Base-by-base conservation (phyloP, 2,329 filamentous ascomycete genomes). In the Cordyceps cateniannulata region DNA sequence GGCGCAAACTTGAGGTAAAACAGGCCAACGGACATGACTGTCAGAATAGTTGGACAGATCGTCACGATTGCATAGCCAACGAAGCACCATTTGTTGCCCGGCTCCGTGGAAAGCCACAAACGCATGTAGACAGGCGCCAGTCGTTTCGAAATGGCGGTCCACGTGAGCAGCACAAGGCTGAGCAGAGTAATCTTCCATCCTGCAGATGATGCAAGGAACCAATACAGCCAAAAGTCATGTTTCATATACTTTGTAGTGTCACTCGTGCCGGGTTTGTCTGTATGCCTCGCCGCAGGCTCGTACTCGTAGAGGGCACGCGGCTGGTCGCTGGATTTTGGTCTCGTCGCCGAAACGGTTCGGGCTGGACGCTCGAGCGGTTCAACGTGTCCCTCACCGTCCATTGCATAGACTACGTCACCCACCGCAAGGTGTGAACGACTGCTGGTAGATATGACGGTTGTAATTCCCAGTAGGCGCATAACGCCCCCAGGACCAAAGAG, bases 21-120 rank as follows among this genome's bases (percentile, higher is more conserved):
- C n/a, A n/a, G n/a, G n/a, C n/a, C n/a, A 2, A 66, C 73, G 1
- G 77, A 74, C 1, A 54, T 42, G 18, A 20, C 12, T 14, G 51
- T 47, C n/a, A 60, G 50, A 27, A 55, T 42, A 12, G 24, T 27
- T 7, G 32, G 50, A 10, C 18, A 44, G 16, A 32, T 20, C 7
- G 58, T 42, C 16, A 60, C 8, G 3, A 48, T 29, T 2, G 50
- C 40, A 32, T 60, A 54, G 10, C 40, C 58, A 4, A 54, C n/a
- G 25, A 60, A 54, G 6, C 27, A 63, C n/a, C 60, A 59, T 7
- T 48, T 40, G 14, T 59, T 54, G 2, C 54, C 22, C 1, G 53
- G 38, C 10, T 42, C 35, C 6, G 52, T 58, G 42, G 66, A 60
- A 20, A 64, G 66, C 58, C 58, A 54, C 10, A 54, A 10, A 22